Conservation (phyloP, 345 rosid species). For the Sonneratia caseolaris region DNA sequence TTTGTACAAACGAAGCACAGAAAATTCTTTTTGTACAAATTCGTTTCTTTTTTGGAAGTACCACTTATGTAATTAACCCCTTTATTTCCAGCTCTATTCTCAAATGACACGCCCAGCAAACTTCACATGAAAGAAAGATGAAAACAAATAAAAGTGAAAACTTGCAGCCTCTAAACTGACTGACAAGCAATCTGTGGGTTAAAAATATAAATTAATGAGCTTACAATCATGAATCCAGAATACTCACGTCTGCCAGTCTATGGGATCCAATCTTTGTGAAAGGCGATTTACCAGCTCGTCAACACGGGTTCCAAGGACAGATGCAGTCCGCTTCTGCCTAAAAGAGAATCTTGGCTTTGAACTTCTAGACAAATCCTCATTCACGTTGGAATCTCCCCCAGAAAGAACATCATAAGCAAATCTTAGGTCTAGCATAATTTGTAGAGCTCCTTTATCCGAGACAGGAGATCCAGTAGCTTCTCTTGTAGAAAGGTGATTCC, state of each 20-base stretch:
- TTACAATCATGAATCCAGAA: slow-evolving; percentile 4
- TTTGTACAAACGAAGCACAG: no score
- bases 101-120: not conserved
- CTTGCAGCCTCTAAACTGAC: not conserved
- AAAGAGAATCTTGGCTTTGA: slow-evolving; percentile 42
- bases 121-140: not conserved
- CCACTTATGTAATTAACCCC: not conserved
- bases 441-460: slow-evolving; percentile 92
- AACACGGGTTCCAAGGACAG: slow-evolving; percentile 36
- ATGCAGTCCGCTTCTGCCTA: slow-evolving; percentile 49
- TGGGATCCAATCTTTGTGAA: slow-evolving; percentile 83
- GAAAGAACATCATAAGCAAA: slow-evolving; percentile 79
- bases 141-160: not conserved
- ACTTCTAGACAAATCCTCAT: slow-evolving; percentile 41
- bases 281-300: slow-evolving; percentile 51
- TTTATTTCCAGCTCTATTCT: not conserved
- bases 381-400: slow-evolving; percentile 48
- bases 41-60: no score
- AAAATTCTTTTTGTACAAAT: no score
- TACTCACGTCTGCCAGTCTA: slow-evolving; percentile 97
- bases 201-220: not conserved
- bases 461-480: slow-evolving; percentile 54
- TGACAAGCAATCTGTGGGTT: not conserved
- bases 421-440: slow-evolving; percentile 77
- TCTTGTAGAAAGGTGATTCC: slow-evolving; percentile 54